Conservation (phyloP, 1,284 basidiomycete genomes). For the Sphagnurus paluster region DNA sequence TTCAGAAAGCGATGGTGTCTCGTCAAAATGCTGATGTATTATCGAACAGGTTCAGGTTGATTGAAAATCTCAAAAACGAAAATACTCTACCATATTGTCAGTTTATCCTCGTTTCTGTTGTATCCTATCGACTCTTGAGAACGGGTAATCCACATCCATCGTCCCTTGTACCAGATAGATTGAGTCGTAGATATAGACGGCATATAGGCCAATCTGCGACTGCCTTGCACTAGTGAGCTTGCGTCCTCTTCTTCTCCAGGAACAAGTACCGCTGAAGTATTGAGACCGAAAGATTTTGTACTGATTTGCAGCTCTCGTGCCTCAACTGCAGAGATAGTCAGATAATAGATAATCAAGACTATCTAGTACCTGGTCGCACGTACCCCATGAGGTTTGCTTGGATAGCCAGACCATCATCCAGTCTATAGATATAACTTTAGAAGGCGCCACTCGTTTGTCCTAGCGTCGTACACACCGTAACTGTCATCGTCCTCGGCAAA, state of each 20-base stretch:
- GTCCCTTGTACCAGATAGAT: slow-evolving; percentile 49
- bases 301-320: slow-evolving; percentile 56
- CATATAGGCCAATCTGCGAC: slow-evolving; percentile 45
- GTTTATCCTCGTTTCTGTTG: slow-evolving; percentile 35
- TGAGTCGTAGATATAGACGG: slow-evolving; percentile 47
- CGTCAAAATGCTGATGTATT: slow-evolving; percentile 61
- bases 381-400: slow-evolving; percentile 49
- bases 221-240: slow-evolving; percentile 22
- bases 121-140: slow-evolving; percentile 31
- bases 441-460: no score
- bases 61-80: no score
- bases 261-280: slow-evolving; percentile 31
- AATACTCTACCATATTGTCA: slow-evolving; percentile 33
- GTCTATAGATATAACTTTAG: slow-evolving; percentile 34
- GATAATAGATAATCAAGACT: neutral
- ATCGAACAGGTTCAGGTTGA: no score
- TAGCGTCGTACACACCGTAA: slow-evolving; percentile 61
- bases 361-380: slow-evolving; percentile 16
- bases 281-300: slow-evolving; percentile 40
- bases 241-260: slow-evolving; percentile 39
- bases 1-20: slow-evolving; percentile 48
- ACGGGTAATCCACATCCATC: slow-evolving; percentile 47
- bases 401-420: slow-evolving; percentile 69
- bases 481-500: slow-evolving; percentile 60
- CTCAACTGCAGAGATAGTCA: slow-evolving; percentile 27